Percentiles rank a stretch among this genome's conserved stretches.
Evolutionary conservation across 2,329 filamentous ascomycete genomes (phyloP).

Genomic region (Corniculantispora saksenae): DNA sequence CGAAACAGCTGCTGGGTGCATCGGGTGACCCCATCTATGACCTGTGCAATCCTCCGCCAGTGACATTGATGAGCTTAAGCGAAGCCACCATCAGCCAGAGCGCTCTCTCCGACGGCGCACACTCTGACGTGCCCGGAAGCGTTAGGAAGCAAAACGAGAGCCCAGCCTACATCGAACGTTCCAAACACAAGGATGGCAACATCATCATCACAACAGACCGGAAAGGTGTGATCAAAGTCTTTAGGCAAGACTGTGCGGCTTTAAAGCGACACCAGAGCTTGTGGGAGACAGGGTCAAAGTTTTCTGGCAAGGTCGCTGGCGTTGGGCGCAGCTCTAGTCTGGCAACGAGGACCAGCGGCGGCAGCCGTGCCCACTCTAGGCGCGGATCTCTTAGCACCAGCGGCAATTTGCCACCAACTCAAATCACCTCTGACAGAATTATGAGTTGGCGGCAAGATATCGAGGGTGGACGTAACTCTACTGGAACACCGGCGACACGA

Average conservation of each 20-base stretch:
- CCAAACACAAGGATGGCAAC: slow-evolving; percentile 76
- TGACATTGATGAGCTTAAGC: slow-evolving; percentile 75
- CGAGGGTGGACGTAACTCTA: slow-evolving; percentile 44
- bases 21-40: slow-evolving; percentile 95
- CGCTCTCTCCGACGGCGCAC: slow-evolving; percentile 37
- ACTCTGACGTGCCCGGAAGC: slow-evolving; percentile 35
- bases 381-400: slow-evolving; percentile 54
- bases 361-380: slow-evolving; percentile 49
- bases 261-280: slow-evolving; percentile 73
- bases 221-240: slow-evolving; percentile 86
- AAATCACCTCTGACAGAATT: slow-evolving; percentile 68
- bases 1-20: slow-evolving; percentile 72
- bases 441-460: slow-evolving; percentile 80
- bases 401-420: slow-evolving; percentile 31
- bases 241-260: slow-evolving; percentile 90
- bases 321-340: slow-evolving; percentile 61
- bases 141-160: slow-evolving; percentile 62
- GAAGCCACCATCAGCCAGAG: slow-evolving; percentile 54
- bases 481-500: slow-evolving; percentile 40
- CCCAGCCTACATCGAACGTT: slow-evolving; percentile 75
- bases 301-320: slow-evolving; percentile 68
- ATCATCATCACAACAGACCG: slow-evolving; percentile 93
- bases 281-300: slow-evolving; percentile 76
- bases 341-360: slow-evolving; percentile 52
- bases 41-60: slow-evolving; percentile 89